Percentiles rank a stretch among this genome's conserved stretches.
Conservation (phyloP, 495 filamentous ascomycete genomes). For the Pyrenopolyporus hunteri region DNA sequence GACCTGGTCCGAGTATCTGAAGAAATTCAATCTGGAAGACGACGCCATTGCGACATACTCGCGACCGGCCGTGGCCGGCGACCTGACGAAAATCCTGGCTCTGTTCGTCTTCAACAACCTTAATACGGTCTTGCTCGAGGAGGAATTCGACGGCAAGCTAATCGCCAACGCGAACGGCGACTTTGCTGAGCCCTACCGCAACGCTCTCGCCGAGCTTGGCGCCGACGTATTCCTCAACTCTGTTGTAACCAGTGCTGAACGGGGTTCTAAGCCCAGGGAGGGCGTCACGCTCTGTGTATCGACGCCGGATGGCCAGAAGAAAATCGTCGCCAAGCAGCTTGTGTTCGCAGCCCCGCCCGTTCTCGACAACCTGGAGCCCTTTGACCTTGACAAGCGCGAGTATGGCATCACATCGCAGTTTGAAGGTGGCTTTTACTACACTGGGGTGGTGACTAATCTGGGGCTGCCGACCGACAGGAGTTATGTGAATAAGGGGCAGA, state of each 20-base stretch:
- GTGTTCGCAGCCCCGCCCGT: slow-evolving; percentile 54
- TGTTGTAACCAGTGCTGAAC: slow-evolving; percentile 9
- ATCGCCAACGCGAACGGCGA: slow-evolving; percentile 36
- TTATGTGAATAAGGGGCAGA: slow-evolving; percentile 22
- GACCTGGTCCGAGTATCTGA: slow-evolving; percentile 51
- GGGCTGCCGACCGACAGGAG: slow-evolving; percentile 15
- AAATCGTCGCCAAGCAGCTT: slow-evolving; percentile 54
- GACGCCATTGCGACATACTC: slow-evolving; percentile 38
- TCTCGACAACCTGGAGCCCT: slow-evolving; percentile 35
- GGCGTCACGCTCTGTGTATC: slow-evolving; percentile 27
- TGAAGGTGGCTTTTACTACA: slow-evolving; percentile 24
- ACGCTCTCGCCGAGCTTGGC: slow-evolving; percentile 45
- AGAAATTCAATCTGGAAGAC: slow-evolving; percentile 47
- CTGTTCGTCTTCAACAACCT: slow-evolving; percentile 35
- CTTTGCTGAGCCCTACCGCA: slow-evolving; percentile 51
- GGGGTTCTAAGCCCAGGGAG: slow-evolving; percentile 11
- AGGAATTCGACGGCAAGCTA: slow-evolving; percentile 8
- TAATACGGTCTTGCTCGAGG: slow-evolving; percentile 23
- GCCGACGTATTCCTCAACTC: slow-evolving; percentile 41
- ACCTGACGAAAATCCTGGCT: slow-evolving; percentile 43
- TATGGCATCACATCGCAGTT: slow-evolving; percentile 42
- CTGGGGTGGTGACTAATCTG: slow-evolving; percentile 20
- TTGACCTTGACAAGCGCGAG: slow-evolving; percentile 50
- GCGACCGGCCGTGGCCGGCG: slow-evolving; percentile 47
- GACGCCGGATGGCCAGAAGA: slow-evolving; percentile 28